Conservation (phyloP, 75 land plant species). For the Pinus taeda region DNA sequence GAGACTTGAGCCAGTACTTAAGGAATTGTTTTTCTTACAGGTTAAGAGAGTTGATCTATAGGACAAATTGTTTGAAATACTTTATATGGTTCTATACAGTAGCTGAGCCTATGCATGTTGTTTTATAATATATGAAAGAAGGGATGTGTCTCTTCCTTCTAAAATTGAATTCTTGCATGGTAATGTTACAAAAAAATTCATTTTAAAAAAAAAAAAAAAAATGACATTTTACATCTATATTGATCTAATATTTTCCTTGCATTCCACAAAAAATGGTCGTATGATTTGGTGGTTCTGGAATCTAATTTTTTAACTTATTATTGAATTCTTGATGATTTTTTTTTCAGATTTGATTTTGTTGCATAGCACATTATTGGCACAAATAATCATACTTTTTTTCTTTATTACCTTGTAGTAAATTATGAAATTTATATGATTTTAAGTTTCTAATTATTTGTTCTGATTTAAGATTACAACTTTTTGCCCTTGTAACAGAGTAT, state of each 20-base stretch:
- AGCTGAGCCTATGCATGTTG: constrained; percentile 35
- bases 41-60: constrained; percentile 64
- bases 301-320: neutral
- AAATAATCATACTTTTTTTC: neutral
- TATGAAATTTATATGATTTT: neutral
- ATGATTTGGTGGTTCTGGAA: too few species aligned
- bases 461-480: neutral
- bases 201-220: too few species aligned
- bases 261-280: too few species aligned
- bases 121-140: neutral
- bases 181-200: neutral
- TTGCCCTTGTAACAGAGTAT: neutral
- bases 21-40: constrained; percentile 20
- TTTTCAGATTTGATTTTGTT: constrained; percentile 1
- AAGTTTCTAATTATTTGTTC: neutral
- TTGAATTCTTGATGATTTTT: neutral
- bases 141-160: neutral
- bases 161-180: neutral
- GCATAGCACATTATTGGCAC: neutral
- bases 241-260: neutral
- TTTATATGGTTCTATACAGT: constrained; percentile 85
- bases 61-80: constrained; percentile 77
- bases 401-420: neutral
- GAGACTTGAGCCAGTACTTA: neutral
- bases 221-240: neutral